Percentiles rank a stretch among this genome's conserved stretches.
Conservation (phyloP, 257 asterid genomes). For the Capsicum baccatum region DNA sequence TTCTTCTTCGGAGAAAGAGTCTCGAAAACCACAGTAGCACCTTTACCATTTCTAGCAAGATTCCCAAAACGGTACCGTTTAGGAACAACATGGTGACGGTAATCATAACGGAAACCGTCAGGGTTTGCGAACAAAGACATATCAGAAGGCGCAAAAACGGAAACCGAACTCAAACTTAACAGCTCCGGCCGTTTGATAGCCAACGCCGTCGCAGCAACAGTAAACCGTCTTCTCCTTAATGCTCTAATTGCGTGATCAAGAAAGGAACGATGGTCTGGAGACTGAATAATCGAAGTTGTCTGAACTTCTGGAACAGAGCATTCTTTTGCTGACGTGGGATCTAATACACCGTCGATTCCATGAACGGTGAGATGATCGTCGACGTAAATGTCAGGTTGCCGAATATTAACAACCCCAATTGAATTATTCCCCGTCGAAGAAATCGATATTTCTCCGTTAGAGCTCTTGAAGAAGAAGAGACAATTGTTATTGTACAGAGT, state of each 20-base stretch:
- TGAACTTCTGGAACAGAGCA: constrained; percentile 41
- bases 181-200: constrained; percentile 48
- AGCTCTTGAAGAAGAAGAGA: constrained; percentile 51
- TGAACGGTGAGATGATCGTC: constrained; percentile 62
- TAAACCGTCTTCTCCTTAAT: constrained; percentile 58
- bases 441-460: constrained; percentile 43
- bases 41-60: constrained; percentile 30
- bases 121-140: constrained; percentile 45
- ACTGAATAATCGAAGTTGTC: constrained; percentile 33
- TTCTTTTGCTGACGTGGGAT: constrained; percentile 51
- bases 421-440: constrained; percentile 52
- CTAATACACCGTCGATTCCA: constrained; percentile 68
- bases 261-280: constrained; percentile 37
- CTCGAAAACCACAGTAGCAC: constrained; percentile 30
- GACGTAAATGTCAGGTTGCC: constrained; percentile 72
- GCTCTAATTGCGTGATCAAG: constrained; percentile 63
- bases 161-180: constrained; percentile 48
- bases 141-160: constrained; percentile 72
- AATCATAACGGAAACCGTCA: constrained; percentile 59
- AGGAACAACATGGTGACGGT: constrained; percentile 66
- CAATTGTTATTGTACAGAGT: constrained; percentile 59
- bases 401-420: constrained; percentile 48
- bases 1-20: constrained; percentile 61
- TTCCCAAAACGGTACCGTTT: constrained; percentile 48
- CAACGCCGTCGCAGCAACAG: constrained; percentile 65